Evolutionary conservation across 306 rosid species (phyloP).

Genomic region (Calophaca sinica): DNA sequence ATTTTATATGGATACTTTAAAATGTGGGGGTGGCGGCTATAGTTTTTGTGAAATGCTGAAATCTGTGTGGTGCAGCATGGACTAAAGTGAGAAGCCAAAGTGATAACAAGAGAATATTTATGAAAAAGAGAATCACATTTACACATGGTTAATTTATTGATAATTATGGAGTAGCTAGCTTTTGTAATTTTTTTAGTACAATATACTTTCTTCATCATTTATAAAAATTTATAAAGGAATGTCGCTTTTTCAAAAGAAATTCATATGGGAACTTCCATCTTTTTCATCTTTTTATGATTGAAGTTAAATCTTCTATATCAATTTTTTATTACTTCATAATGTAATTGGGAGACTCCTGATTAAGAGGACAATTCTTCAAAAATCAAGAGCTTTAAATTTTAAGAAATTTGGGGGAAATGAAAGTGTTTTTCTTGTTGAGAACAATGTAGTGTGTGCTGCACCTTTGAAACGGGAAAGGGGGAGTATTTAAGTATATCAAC

Average conservation of each 20-base stretch:
- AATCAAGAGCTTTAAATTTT: background rate
- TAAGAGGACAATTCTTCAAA: constrained; percentile 10
- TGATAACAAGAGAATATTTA: constrained; percentile 43
- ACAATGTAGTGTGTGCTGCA: too few species aligned
- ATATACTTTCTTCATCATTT: constrained; percentile 45
- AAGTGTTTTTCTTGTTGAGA: too few species aligned
- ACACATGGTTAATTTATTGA: constrained; percentile 30
- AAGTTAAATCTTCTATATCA: constrained; percentile 18
- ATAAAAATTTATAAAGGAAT: constrained; percentile 24
- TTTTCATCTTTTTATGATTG: too few species aligned
- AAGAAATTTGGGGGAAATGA: background rate
- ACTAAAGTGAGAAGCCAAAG: constrained; percentile 39
- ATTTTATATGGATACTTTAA: constrained; percentile 49
- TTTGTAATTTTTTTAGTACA: constrained; percentile 32
- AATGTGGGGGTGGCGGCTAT: constrained; percentile 60
- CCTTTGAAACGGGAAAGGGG: too few species aligned
- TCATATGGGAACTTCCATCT: background rate
- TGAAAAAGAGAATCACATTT: constrained; percentile 41
- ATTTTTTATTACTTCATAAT: background rate
- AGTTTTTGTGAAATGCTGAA: constrained; percentile 15
- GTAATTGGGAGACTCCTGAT: constrained; percentile 17
- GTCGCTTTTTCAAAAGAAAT: constrained; percentile 43
- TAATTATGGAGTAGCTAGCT: constrained; percentile 33
- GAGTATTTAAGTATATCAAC: too few species aligned
- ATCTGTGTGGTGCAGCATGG: constrained; percentile 40